Conservation (phyloP, 2,329 filamentous ascomycete genomes). For the Neofusicoccum sp. region DNA sequence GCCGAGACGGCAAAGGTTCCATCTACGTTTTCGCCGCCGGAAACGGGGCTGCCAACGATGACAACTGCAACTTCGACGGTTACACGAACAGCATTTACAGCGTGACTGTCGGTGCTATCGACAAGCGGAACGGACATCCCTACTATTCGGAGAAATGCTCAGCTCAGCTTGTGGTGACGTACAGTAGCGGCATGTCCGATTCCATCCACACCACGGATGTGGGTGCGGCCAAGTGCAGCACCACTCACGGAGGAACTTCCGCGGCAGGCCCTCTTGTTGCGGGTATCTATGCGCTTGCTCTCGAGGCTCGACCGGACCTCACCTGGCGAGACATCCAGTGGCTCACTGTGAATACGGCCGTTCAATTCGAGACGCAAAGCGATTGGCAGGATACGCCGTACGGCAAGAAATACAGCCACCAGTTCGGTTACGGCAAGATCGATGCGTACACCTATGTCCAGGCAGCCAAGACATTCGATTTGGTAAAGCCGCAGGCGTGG, state of each 20-base stretch:
- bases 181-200: conserved; percentile 86
- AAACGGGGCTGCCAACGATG: conserved; percentile 80
- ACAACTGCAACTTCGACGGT: conserved; percentile 99
- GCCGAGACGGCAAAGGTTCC: conserved; percentile 77
- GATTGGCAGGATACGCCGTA: conserved; percentile 81
- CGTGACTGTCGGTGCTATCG: conserved; percentile 91
- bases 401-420: conserved; percentile 87
- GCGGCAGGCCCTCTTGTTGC: conserved; percentile 91
- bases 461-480: conserved; percentile 77
- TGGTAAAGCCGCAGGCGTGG: conserved; percentile 95
- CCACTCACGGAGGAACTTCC: conserved; percentile 87
- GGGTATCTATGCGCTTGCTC: conserved; percentile 84
- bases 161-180: conserved; percentile 91
- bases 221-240: conserved; percentile 74
- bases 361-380: conserved; percentile 72
- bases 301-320: conserved; percentile 81
- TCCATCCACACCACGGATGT: conserved; percentile 97
- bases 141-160: conserved; percentile 97
- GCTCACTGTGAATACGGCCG: conserved; percentile 78
- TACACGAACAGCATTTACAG: conserved; percentile 99
- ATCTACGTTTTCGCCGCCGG: conserved; percentile 97
- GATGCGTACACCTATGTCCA: conserved; percentile 85
- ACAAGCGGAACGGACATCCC: conserved; percentile 81
- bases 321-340: conserved; percentile 95
- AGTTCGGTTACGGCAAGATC: conserved; percentile 93